These are phyloP conservation scores for Santalum album DNA, from an alignment of 164 flowering plant genomes.

Conservation along the genomic window DNA sequence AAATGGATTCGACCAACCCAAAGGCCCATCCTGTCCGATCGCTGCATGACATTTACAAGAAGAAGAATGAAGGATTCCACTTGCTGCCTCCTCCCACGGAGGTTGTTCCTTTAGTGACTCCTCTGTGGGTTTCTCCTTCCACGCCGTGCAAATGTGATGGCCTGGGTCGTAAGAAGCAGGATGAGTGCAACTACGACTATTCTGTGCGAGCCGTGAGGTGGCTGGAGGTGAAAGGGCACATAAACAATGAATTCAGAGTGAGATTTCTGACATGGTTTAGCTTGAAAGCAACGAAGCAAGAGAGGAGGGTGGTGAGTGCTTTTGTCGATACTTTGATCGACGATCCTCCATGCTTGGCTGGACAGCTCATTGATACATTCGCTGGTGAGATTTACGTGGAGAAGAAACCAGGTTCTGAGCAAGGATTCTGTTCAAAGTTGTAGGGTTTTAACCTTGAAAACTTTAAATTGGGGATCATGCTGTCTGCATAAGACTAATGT, in stretches of 20 bases:
- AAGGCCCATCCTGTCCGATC: constrained; percentile 15
- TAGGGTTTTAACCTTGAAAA: too few relatives aligned
- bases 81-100: constrained; percentile 1
- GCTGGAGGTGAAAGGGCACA: constrained; percentile 59
- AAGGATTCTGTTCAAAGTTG: constrained; percentile 36
- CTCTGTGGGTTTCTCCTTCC: constrained; percentile 20
- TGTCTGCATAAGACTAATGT: too few relatives aligned
- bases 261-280: constrained; percentile 83
- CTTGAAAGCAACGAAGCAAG: constrained; percentile 50
- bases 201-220: constrained; percentile 44
- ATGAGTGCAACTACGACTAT: constrained; percentile 40
- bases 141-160: constrained; percentile 30
- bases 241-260: constrained; percentile 47
- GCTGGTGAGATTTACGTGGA: constrained; percentile 35
- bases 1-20: constrained; percentile 25
- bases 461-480: too few relatives aligned
- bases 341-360: constrained; percentile 67
- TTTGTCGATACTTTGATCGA: constrained; percentile 55
- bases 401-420: constrained; percentile 13
- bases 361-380: constrained; percentile 59
- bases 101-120: background rate
- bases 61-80: constrained; percentile 9
- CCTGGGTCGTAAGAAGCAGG: constrained; percentile 4
- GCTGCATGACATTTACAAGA: constrained; percentile 9
- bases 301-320: constrained; percentile 50